Percentiles rank a stretch among this genome's conserved stretches.
phyloP scores from a whole-genome alignment of 2,329 filamentous ascomycete species.

The Colletotrichum lindemuthianum region DNA sequence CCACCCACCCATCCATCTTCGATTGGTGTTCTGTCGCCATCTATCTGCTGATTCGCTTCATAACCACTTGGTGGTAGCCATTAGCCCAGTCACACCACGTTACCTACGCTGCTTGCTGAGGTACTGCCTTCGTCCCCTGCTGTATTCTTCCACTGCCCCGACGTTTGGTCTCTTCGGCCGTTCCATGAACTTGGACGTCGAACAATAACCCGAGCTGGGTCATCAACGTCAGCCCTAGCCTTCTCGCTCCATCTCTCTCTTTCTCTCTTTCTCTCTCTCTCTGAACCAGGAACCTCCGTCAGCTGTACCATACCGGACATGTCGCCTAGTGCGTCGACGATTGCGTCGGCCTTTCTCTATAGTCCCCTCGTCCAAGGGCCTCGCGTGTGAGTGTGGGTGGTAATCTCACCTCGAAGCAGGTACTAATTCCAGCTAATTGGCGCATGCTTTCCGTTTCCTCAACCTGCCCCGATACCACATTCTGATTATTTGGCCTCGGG shows the following conservation, averaged over 20 bases:
- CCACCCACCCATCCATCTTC: background rate
- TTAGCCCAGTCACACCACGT: too few species aligned
- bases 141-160: too few species aligned
- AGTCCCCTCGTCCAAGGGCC: background rate
- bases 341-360: constrained; percentile 17
- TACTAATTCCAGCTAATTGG: constrained; percentile 34
- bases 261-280: background rate
- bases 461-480: constrained; percentile 7
- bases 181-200: too few species aligned
- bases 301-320: constrained; percentile 8
- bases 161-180: too few species aligned
- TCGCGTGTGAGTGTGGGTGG: constrained; percentile 28
- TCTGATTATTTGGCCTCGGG: constrained; percentile 23
- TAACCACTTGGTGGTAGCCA: too few species aligned
- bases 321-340: constrained; percentile 18
- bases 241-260: background rate
- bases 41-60: too few species aligned
- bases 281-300: background rate
- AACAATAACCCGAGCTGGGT: too few species aligned
- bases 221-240: background rate
- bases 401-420: constrained; percentile 34
- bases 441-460: constrained; percentile 27
- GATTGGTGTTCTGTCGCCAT: background rate
- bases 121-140: too few species aligned
- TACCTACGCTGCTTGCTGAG: too few species aligned